Evolutionary conservation across 805 yeast genomes (phyloP).

Genomic region (Candida koratica): DNA sequence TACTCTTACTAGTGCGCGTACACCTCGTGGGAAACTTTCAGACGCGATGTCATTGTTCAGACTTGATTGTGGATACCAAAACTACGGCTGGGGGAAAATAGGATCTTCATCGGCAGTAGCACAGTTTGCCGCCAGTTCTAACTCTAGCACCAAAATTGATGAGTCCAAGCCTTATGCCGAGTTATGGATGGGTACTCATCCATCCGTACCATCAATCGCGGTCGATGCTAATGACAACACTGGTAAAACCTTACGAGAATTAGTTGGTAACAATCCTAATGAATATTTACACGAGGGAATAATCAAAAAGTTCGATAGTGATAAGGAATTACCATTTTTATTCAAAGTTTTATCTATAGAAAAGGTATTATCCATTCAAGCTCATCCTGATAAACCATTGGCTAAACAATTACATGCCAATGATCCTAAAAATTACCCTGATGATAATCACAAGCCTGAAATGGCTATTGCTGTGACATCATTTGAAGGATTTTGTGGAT

Average conservation of each 20-base stretch:
- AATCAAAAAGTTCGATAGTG: constrained; percentile 60
- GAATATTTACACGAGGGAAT: constrained; percentile 56
- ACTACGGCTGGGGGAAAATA: constrained; percentile 84
- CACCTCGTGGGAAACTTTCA: too few species aligned
- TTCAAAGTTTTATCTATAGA: constrained; percentile 92
- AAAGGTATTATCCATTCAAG: constrained; percentile 93
- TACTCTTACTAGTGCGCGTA: too few species aligned
- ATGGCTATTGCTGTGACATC: constrained; percentile 97
- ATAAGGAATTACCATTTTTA: constrained; percentile 78
- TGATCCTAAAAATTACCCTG: constrained; percentile 95
- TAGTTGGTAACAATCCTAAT: constrained; percentile 58
- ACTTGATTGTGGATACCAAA: constrained; percentile 60
- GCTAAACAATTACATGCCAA: constrained; percentile 69
- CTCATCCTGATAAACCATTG: constrained; percentile 91
- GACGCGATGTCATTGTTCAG: constrained; percentile 29
- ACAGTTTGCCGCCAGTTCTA: constrained; percentile 69
- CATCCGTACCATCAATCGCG: constrained; percentile 75
- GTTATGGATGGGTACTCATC: constrained; percentile 99
- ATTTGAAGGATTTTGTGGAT: constrained; percentile 97
- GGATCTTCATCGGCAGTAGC: constrained; percentile 89
- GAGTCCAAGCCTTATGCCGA: constrained; percentile 90
- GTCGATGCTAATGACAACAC: constrained; percentile 34
- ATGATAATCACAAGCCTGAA: constrained; percentile 98
- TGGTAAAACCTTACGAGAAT: constrained; percentile 61
- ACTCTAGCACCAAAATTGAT: constrained; percentile 57